These are phyloP conservation scores for Gremmenia infestans DNA, from an alignment of 2,329 filamentous ascomycete genomes.

Conservation along the genomic window DNA sequence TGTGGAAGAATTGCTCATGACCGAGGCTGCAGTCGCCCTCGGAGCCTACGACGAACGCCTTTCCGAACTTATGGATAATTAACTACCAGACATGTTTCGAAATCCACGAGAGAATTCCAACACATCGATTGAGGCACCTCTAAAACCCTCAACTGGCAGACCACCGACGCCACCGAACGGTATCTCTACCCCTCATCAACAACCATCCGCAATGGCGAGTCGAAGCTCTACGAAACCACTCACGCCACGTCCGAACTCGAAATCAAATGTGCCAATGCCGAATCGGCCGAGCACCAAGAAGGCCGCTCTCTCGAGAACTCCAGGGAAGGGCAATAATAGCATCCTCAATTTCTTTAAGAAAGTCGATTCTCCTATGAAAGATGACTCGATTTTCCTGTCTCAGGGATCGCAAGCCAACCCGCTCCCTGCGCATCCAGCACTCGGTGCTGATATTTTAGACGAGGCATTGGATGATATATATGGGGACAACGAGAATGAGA, in stretches of 20 bases:
- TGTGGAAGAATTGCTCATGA: no score
- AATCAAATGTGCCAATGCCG: constrained; percentile 19
- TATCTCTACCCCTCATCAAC: constrained; percentile 1
- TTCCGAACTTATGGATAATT: neutral
- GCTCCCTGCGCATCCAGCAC: constrained; percentile 5
- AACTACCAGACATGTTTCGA: constrained; percentile 43
- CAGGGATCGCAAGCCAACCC: constrained; percentile 25
- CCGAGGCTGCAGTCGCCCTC: no score
- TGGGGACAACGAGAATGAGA: constrained; percentile 20
- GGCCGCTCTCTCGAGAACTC: constrained; percentile 15
- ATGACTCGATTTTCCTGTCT: constrained; percentile 53
- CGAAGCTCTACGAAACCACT: constrained; percentile 27
- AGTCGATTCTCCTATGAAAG: constrained; percentile 43
- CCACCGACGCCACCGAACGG: constrained; percentile 45
- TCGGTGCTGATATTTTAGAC: constrained; percentile 11
- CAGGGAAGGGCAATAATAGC: constrained; percentile 50
- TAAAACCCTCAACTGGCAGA: constrained; percentile 44
- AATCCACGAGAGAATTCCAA: constrained; percentile 45
- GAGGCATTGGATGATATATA: constrained; percentile 26
- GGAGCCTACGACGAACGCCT: neutral
- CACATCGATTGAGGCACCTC: constrained; percentile 30
- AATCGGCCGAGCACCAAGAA: constrained; percentile 21
- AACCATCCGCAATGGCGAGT: constrained; percentile 19
- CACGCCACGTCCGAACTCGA: constrained; percentile 25
- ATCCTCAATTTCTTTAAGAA: constrained; percentile 76